These are phyloP conservation scores for Boletus semigastroideus DNA, from an alignment of 1,284 basidiomycete genomes.

Conservation along the genomic window DNA sequence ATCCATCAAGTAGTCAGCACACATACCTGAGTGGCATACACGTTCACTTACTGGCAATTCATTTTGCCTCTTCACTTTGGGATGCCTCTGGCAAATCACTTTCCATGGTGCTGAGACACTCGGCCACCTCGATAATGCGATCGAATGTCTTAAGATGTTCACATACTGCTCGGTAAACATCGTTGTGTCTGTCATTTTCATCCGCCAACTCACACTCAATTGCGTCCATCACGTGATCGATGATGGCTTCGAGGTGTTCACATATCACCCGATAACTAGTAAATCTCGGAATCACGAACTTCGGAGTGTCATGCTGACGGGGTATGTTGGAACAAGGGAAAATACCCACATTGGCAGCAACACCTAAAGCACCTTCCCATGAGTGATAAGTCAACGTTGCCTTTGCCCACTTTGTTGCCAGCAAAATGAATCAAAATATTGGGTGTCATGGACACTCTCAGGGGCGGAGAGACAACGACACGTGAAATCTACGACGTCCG, in stretches of 20 bases:
- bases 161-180: neutral
- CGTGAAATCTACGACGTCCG: too few species aligned
- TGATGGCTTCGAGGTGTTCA: neutral
- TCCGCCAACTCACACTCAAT: neutral
- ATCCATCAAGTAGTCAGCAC: neutral
- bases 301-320: too few species aligned
- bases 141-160: neutral
- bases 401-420: neutral
- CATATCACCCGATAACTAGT: neutral
- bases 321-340: too few species aligned
- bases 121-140: neutral
- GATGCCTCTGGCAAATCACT: neutral
- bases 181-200: neutral
- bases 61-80: neutral
- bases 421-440: too few species aligned
- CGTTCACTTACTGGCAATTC: neutral
- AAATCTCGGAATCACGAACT: neutral
- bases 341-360: neutral
- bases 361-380: neutral
- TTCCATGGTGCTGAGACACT: neutral
- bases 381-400: neutral
- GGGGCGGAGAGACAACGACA: too few species aligned
- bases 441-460: too few species aligned
- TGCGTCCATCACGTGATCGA: neutral
- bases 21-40: neutral